Evolutionary conservation across 1,284 basidiomycete genomes (phyloP).

Genomic region (Mycosarcoma maydis): DNA sequence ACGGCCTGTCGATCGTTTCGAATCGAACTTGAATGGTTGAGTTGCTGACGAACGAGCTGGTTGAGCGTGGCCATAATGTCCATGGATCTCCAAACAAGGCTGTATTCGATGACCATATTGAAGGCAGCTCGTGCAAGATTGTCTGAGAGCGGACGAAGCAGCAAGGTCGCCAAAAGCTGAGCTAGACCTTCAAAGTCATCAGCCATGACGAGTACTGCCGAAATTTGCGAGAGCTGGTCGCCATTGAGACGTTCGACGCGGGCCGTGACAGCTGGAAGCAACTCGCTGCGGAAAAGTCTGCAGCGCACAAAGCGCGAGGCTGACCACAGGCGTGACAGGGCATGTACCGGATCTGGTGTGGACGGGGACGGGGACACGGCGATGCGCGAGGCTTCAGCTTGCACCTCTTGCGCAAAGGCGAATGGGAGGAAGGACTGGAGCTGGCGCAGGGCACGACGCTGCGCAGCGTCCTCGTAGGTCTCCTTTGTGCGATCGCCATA

Average conservation of each 20-base stretch:
- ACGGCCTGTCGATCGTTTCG: conserved; percentile 42
- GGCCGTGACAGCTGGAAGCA: conserved; percentile 27
- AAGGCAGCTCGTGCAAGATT: conserved; percentile 31
- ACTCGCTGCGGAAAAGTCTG: conserved; percentile 32
- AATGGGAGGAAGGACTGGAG: conserved; percentile 39
- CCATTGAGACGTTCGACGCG: conserved; percentile 33
- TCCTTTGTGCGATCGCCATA: conserved; percentile 61
- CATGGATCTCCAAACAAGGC: conserved; percentile 38
- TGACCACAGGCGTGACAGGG: conserved; percentile 47
- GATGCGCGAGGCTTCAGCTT: neutral
- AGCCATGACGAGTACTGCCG: conserved; percentile 27
- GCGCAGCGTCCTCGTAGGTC: conserved; percentile 63
- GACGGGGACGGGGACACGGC: neutral
- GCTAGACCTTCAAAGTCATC: conserved; percentile 41
- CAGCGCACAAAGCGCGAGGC: conserved; percentile 55
- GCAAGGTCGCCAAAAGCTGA: conserved; percentile 30
- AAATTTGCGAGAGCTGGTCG: conserved; percentile 27
- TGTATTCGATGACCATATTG: conserved; percentile 41
- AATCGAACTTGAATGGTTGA: conserved; percentile 45
- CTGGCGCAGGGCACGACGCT: conserved; percentile 59
- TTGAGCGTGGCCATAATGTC: conserved; percentile 46
- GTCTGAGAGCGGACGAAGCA: conserved; percentile 37
- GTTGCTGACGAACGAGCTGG: conserved; percentile 46
- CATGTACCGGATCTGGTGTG: neutral
- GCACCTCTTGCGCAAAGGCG: conserved; percentile 14